phyloP scores from a whole-genome alignment of 2,329 filamentous ascomycete species.

The Calonectria honghensis region DNA sequence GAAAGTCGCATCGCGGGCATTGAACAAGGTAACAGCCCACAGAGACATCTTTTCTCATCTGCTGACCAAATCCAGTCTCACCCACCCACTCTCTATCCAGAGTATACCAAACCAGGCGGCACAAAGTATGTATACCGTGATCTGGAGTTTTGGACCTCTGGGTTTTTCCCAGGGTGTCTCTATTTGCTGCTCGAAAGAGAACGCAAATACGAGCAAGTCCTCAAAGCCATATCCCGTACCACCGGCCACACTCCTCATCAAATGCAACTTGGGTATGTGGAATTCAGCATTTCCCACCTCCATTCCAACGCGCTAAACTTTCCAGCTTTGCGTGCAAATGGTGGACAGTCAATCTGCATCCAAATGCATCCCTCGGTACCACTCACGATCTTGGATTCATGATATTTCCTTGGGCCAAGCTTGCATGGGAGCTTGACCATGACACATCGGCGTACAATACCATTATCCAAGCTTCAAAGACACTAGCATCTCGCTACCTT shows the following conservation, averaged over 20 bases:
- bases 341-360: slow-evolving; percentile 63
- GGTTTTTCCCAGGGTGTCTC: slow-evolving; percentile 68
- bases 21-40: not conserved
- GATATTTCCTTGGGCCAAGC: slow-evolving; percentile 62
- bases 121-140: slow-evolving; percentile 63
- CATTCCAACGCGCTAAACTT: not conserved
- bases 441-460: slow-evolving; percentile 61
- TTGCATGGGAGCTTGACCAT: slow-evolving; percentile 62
- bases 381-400: slow-evolving; percentile 68
- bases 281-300: not conserved
- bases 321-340: slow-evolving; percentile 60
- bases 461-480: slow-evolving; percentile 59
- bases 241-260: slow-evolving; percentile 44
- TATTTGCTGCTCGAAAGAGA: slow-evolving; percentile 63
- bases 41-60: no score
- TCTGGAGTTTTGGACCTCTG: slow-evolving; percentile 68
- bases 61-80: slow-evolving; percentile 6
- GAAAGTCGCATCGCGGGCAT: slow-evolving; percentile 36
- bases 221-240: not conserved
- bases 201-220: slow-evolving; percentile 47
- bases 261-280: slow-evolving; percentile 53
- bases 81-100: slow-evolving; percentile 57
- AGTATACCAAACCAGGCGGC: slow-evolving; percentile 62
- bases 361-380: slow-evolving; percentile 57
- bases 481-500: slow-evolving; percentile 62